Conservation (phyloP, 1,284 basidiomycete species). For the Rhodotorula sp. region DNA sequence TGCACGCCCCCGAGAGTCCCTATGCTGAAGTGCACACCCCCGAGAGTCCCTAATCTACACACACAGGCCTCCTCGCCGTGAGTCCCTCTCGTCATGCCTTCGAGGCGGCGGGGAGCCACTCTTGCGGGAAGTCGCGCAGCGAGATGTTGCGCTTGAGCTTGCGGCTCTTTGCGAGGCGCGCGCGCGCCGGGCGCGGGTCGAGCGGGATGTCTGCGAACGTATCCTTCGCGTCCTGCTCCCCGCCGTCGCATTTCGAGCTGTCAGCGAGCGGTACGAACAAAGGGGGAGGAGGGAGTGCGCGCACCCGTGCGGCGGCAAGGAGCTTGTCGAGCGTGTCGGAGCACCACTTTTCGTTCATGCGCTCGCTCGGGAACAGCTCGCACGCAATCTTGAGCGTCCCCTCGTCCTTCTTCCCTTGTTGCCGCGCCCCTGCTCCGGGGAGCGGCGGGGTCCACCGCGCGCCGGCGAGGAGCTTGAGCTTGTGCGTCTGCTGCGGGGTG, state of each 20-base stretch:
- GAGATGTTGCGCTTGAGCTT: conserved; percentile 42
- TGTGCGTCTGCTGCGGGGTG: conserved; percentile 44
- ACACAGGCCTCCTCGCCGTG: not conserved
- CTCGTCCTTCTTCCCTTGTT: conserved; percentile 19
- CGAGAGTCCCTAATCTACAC: no score
- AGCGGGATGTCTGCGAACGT: conserved; percentile 49
- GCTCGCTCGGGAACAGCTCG: conserved; percentile 49
- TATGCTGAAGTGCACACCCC: no score
- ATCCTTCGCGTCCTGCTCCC: conserved; percentile 36
- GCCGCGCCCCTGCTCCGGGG: not conserved
- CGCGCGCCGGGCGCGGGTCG: conserved; percentile 46
- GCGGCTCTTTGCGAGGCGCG: conserved; percentile 43
- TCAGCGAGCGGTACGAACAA: not conserved
- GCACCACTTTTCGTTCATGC: conserved; percentile 55
- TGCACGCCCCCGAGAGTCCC: no score
- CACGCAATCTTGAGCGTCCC: conserved; percentile 49
- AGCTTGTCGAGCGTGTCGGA: conserved; percentile 51
- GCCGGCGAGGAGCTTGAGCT: conserved; percentile 52
- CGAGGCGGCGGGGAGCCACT: conserved; percentile 46
- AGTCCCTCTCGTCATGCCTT: no score
- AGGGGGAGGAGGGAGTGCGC: conserved; percentile 22
- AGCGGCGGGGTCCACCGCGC: conserved; percentile 37
- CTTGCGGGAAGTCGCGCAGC: conserved; percentile 49
- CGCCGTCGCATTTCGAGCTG: not conserved
- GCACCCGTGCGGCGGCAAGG: conserved; percentile 49